A percentile compares a stretch with the other conserved stretches of the same genome.
Conservation (phyloP, 495 filamentous ascomycete genomes). For the Ramalina intermedia region DNA sequence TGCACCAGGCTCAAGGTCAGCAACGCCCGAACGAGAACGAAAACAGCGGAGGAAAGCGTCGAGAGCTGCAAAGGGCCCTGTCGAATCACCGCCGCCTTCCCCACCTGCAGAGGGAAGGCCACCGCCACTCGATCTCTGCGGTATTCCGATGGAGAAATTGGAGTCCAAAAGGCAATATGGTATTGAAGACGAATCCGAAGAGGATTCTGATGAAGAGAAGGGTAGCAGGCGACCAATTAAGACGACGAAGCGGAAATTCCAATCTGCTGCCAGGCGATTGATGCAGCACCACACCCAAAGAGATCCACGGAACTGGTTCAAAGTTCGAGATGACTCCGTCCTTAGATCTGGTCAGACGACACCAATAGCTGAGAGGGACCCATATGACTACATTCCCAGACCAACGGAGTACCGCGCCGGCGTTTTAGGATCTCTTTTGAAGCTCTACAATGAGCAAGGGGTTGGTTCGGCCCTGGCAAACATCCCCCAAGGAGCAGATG, state of each 20-base stretch:
- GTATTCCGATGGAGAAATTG: slow-evolving; percentile 15
- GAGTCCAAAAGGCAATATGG: slow-evolving; percentile 12
- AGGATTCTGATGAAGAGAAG: background rate
- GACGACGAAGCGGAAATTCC: background rate
- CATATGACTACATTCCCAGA: slow-evolving; percentile 51
- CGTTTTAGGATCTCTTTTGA: slow-evolving; percentile 63
- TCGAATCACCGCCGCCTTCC: slow-evolving; percentile 9
- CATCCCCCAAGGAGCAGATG: slow-evolving; percentile 9
- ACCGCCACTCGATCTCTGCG: slow-evolving; percentile 10
- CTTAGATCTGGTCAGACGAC: slow-evolving; percentile 44
- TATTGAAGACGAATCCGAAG: slow-evolving; percentile 16
- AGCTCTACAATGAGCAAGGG: slow-evolving; percentile 45
- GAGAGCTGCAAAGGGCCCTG: background rate
- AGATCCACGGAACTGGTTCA: slow-evolving; percentile 25
- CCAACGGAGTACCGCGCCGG: slow-evolving; percentile 62
- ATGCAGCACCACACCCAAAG: slow-evolving; percentile 15
- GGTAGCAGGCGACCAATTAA: background rate
- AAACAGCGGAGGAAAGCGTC: background rate
- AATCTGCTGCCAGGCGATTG: slow-evolving; percentile 5
- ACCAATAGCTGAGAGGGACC: slow-evolving; percentile 42
- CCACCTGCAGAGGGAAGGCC: slow-evolving; percentile 4
- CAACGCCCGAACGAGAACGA: slow-evolving; percentile 2
- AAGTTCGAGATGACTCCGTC: slow-evolving; percentile 26
- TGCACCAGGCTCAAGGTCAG: slow-evolving; percentile 13
- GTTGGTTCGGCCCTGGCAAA: slow-evolving; percentile 13